Conservation (phyloP, 1,284 basidiomycete genomes). For the Golubevia pallescens region DNA sequence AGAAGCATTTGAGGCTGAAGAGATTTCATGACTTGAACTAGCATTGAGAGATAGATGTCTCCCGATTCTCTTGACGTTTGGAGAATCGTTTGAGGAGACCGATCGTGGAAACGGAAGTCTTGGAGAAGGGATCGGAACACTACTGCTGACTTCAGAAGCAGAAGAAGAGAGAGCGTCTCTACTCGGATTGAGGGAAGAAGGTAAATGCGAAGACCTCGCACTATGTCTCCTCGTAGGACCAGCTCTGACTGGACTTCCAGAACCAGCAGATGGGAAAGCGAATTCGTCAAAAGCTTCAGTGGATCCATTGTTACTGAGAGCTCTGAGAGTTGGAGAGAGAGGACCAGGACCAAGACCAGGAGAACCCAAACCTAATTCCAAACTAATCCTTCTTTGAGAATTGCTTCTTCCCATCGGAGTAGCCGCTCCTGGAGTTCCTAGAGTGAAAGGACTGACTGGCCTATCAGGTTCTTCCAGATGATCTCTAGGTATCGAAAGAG, state of each 20-base stretch:
- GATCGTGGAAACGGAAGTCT: conserved; percentile 41
- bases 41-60: conserved; percentile 38
- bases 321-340: conserved; percentile 4
- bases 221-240: conserved; percentile 40
- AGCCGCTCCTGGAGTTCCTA: not conserved
- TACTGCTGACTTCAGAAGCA: conserved; percentile 11
- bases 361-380: conserved; percentile 34
- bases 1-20: conserved; percentile 15
- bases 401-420: conserved; percentile 23
- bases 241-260: conserved; percentile 26
- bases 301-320: conserved; percentile 16
- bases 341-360: not conserved
- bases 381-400: conserved; percentile 46
- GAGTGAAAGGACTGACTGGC: not conserved
- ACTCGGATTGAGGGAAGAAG: conserved; percentile 41
- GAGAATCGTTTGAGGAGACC: conserved; percentile 23
- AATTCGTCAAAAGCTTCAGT: conserved; percentile 35
- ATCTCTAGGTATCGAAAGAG: not conserved
- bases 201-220: conserved; percentile 28
- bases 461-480: not conserved
- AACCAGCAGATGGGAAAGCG: conserved; percentile 12
- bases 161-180: conserved; percentile 26
- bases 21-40: conserved; percentile 16
- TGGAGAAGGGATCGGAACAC: conserved; percentile 10
- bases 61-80: conserved; percentile 26